A percentile compares a stretch with the other conserved stretches of the same genome.
These are phyloP conservation scores for Gardenia jasminoides DNA, from an alignment of 257 asterid species.

Conservation along the genomic window DNA sequence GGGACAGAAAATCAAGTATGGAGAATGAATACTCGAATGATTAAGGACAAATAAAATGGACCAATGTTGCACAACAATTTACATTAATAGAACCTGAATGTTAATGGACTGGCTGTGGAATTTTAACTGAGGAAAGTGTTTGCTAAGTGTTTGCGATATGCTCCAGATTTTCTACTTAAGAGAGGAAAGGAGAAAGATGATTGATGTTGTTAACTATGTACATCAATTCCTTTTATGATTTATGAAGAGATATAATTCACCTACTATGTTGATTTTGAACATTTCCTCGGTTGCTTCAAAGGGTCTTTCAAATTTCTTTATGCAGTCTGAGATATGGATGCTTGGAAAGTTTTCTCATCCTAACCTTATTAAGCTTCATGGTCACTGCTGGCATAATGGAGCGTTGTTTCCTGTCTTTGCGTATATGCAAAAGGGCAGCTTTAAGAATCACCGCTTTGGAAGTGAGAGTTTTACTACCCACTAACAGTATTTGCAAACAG, in stretches of 20 bases:
- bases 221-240: no score
- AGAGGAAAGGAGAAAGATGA: background rate
- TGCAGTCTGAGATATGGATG: slow-evolving; percentile 75
- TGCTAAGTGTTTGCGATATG: no score
- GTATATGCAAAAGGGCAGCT: slow-evolving; percentile 88
- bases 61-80: no score
- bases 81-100: background rate
- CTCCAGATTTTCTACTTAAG: background rate
- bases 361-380: slow-evolving; percentile 72
- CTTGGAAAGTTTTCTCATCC: slow-evolving; percentile 83
- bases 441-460: slow-evolving; percentile 90
- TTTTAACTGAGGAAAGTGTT: background rate
- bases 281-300: no score
- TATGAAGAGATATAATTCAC: background rate
- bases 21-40: no score
- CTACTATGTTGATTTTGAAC: background rate
- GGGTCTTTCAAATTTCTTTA: slow-evolving; percentile 7
- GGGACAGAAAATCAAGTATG: no score
- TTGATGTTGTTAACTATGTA: background rate
- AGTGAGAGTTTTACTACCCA: slow-evolving; percentile 39
- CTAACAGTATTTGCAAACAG: background rate
- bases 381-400: slow-evolving; percentile 72
- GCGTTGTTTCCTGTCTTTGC: slow-evolving; percentile 80
- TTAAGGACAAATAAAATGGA: no score
- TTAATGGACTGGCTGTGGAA: background rate